A percentile compares a stretch with the other conserved stretches of the same genome.
These are phyloP conservation scores for Jimgerdemannia flammicorona DNA, from an alignment of 192 early-diverging fungal species.

Conservation along the genomic window DNA sequence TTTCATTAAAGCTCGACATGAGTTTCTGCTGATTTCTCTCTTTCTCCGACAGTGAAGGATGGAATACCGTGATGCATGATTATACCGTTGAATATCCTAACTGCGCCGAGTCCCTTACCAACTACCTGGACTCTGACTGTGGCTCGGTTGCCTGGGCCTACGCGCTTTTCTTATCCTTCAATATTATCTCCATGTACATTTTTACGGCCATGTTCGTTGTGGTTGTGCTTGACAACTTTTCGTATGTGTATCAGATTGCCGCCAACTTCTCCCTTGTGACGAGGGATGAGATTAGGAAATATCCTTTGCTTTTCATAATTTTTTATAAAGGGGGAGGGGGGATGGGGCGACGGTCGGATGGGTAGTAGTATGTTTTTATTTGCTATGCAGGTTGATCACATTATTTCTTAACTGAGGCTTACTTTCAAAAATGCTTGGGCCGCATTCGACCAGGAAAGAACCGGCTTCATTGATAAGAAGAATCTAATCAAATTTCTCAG, in stretches of 20 bases:
- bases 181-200: conserved; percentile 68
- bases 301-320: conserved; percentile 27
- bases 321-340: not conserved
- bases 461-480: conserved; percentile 44
- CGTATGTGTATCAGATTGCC: conserved; percentile 58
- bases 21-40: not conserved
- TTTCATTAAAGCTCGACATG: not conserved
- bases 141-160: conserved; percentile 51
- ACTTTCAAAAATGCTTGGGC: conserved; percentile 53
- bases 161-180: conserved; percentile 52
- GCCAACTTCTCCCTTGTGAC: conserved; percentile 53
- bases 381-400: not conserved
- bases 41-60: conserved; percentile 42
- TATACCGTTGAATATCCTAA: conserved; percentile 47
- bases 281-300: conserved; percentile 55
- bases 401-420: conserved; percentile 24
- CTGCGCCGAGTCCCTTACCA: conserved; percentile 36
- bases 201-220: conserved; percentile 59
- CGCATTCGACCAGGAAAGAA: conserved; percentile 37
- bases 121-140: conserved; percentile 53
- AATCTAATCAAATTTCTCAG: conserved; percentile 48
- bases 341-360: not conserved
- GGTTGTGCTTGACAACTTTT: conserved; percentile 59
- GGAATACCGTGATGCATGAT: conserved; percentile 63
- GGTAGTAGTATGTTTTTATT: not conserved